phyloP scores from a whole-genome alignment of 768 basidiomycete species.

The Pholiota molesta region DNA sequence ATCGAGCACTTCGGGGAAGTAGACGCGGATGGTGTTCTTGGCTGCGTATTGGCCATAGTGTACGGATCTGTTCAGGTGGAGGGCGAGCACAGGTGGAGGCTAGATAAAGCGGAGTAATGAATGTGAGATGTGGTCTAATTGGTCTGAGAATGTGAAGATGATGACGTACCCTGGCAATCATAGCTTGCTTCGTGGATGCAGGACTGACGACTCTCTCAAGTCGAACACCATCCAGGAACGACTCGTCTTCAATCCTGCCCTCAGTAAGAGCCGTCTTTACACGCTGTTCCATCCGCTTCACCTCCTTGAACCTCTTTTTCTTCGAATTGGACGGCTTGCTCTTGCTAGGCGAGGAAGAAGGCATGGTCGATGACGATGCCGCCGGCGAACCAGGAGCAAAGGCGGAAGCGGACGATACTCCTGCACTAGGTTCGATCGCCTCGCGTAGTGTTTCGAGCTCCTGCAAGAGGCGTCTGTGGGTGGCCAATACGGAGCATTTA shows the following conservation, averaged over 20 bases:
- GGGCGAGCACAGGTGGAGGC: slow-evolving; percentile 84
- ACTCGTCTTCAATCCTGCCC: slow-evolving; percentile 80
- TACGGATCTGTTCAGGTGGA: slow-evolving; percentile 92
- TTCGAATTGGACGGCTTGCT: slow-evolving; percentile 63
- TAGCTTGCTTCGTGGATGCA: slow-evolving; percentile 87
- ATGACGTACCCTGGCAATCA: slow-evolving; percentile 79
- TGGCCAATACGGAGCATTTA: slow-evolving; percentile 84
- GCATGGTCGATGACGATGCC: slow-evolving; percentile 20
- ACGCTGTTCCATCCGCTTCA: slow-evolving; percentile 60
- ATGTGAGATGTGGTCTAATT: not conserved
- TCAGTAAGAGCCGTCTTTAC: slow-evolving; percentile 69
- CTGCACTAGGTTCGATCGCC: slow-evolving; percentile 30
- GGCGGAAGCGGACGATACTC: not conserved
- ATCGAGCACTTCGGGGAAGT: slow-evolving; percentile 89
- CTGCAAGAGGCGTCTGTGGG: slow-evolving; percentile 60
- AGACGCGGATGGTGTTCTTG: slow-evolving; percentile 83
- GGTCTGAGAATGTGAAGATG: slow-evolving; percentile 2
- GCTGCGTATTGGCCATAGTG: slow-evolving; percentile 74
- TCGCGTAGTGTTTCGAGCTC: slow-evolving; percentile 65
- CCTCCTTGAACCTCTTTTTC: slow-evolving; percentile 76
- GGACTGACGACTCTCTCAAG: slow-evolving; percentile 77
- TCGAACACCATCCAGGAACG: slow-evolving; percentile 65
- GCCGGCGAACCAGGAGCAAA: not conserved
- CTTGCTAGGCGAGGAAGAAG: slow-evolving; percentile 24
- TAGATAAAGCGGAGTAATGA: slow-evolving; percentile 26